These are phyloP conservation scores for Penicillium sp. DNA, from an alignment of 2,329 filamentous ascomycete genomes.

Conservation along the genomic window DNA sequence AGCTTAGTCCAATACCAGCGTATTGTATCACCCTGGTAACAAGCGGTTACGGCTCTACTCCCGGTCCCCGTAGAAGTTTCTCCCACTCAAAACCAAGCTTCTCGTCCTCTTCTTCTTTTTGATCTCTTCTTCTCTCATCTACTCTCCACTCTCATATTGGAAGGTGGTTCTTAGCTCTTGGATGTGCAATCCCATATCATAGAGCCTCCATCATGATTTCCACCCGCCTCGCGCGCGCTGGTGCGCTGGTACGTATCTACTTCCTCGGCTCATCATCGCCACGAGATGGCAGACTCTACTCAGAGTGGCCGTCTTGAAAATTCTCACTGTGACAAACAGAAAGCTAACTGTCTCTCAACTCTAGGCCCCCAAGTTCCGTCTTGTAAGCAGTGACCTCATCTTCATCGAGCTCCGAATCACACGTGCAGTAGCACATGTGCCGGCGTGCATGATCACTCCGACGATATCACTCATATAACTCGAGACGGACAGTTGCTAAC, in stretches of 20 bases:
- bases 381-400: conserved; percentile 36
- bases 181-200: conserved; percentile 40
- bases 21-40: conserved; percentile 35
- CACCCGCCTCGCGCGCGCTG: conserved; percentile 46
- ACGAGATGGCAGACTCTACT: not conserved
- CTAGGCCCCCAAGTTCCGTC: conserved; percentile 46
- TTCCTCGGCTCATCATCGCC: conserved; percentile 1
- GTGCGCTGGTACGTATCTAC: conserved; percentile 46
- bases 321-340: conserved; percentile 5
- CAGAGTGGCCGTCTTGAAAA: not conserved
- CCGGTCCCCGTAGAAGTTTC: conserved; percentile 37
- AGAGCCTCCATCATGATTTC: conserved; percentile 48
- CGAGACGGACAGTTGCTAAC: conserved; percentile 27
- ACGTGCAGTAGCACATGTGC: not conserved
- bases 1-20: conserved; percentile 22
- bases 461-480: too few species aligned
- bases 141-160: conserved; percentile 34
- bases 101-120: conserved; percentile 38
- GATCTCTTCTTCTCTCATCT: conserved; percentile 35
- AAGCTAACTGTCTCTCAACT: conserved; percentile 23
- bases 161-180: conserved; percentile 38
- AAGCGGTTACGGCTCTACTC: conserved; percentile 38
- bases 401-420: not conserved
- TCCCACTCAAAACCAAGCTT: conserved; percentile 41
- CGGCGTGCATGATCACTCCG: not conserved